These are phyloP conservation scores for Plectosphaerella cucumerina DNA, from an alignment of 2,329 filamentous ascomycete genomes.

Conservation along the genomic window DNA sequence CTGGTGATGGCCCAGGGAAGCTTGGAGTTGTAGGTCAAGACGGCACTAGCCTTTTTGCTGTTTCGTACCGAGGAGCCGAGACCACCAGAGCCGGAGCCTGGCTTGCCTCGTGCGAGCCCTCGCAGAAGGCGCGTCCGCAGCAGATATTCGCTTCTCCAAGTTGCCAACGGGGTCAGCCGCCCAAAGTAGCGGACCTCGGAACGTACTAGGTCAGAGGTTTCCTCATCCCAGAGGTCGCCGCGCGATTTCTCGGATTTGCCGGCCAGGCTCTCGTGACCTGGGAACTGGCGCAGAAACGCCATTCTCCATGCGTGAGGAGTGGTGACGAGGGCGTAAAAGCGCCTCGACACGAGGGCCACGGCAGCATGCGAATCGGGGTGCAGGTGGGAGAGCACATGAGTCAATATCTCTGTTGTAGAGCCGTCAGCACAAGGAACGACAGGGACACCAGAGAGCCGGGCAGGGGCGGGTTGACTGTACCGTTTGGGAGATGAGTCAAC, in stretches of 20 bases:
- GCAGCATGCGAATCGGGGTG: constrained; percentile 78
- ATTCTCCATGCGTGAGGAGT: constrained; percentile 92
- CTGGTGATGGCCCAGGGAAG: constrained; percentile 75
- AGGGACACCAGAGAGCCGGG: constrained; percentile 4
- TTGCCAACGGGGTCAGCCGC: constrained; percentile 76
- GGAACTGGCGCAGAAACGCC: constrained; percentile 88
- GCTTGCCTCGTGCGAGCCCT: constrained; percentile 78
- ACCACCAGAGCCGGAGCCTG: constrained; percentile 50
- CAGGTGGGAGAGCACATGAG: constrained; percentile 85
- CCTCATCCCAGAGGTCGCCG: constrained; percentile 35
- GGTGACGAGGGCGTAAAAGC: constrained; percentile 82
- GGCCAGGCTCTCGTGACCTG: constrained; percentile 60
- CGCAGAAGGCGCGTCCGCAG: constrained; percentile 79
- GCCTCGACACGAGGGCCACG: constrained; percentile 80
- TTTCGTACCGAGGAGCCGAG: constrained; percentile 48
- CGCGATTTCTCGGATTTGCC: constrained; percentile 29
- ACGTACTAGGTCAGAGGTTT: constrained; percentile 51
- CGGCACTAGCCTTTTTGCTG: constrained; percentile 63
- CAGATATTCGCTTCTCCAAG: constrained; percentile 95
- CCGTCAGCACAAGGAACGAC: constrained; percentile 6
- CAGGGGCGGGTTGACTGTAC: constrained; percentile 55
- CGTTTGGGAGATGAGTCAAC: constrained; percentile 70
- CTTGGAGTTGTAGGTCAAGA: constrained; percentile 82
- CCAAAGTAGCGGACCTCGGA: constrained; percentile 78
- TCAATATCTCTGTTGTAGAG: constrained; percentile 70